phyloP scores from a whole-genome alignment of 2,329 filamentous ascomycete species.

The Mycocentrospora acerina region DNA sequence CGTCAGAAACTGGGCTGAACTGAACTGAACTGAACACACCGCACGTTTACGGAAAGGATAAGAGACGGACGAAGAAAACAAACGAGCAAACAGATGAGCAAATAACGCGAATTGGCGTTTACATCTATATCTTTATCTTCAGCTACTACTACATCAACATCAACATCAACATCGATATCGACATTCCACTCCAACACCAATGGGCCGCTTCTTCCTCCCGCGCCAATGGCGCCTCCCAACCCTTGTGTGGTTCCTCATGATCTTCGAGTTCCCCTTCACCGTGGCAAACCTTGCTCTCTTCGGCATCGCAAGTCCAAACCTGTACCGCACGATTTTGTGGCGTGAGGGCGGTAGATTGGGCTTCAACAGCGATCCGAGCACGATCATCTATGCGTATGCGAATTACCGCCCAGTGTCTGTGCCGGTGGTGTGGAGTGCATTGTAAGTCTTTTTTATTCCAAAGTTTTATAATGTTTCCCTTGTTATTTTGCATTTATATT shows the following conservation, averaged over 20 bases:
- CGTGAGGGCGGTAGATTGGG: conserved; percentile 67
- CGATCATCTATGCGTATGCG: conserved; percentile 71
- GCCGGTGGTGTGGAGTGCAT: conserved; percentile 72
- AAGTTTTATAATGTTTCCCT: too few relatives aligned
- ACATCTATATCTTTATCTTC: too few relatives aligned
- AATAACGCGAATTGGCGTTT: too few relatives aligned
- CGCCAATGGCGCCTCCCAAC: conserved; percentile 57
- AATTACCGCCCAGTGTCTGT: conserved; percentile 65
- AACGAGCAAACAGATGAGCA: too few relatives aligned
- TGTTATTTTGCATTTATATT: too few relatives aligned
- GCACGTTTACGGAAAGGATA: too few relatives aligned
- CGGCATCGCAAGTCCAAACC: conserved; percentile 71
- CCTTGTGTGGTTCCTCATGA: conserved; percentile 59
- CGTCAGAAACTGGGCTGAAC: too few relatives aligned
- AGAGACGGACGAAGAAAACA: too few relatives aligned
- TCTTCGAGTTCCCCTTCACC: conserved; percentile 65
- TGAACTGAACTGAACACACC: too few relatives aligned
- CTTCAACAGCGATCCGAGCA: conserved; percentile 72
- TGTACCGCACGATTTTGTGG: conserved; percentile 73
- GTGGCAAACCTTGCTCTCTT: conserved; percentile 69
- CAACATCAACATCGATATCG: conserved; percentile 3
- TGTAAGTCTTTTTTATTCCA: conserved; percentile 57
- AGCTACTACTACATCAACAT: too few relatives aligned
- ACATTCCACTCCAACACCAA: conserved; percentile 14
- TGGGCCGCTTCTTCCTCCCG: conserved; percentile 53